phyloP scores from a whole-genome alignment of 345 rosid species.

The Melaleuca quinquenervia region DNA sequence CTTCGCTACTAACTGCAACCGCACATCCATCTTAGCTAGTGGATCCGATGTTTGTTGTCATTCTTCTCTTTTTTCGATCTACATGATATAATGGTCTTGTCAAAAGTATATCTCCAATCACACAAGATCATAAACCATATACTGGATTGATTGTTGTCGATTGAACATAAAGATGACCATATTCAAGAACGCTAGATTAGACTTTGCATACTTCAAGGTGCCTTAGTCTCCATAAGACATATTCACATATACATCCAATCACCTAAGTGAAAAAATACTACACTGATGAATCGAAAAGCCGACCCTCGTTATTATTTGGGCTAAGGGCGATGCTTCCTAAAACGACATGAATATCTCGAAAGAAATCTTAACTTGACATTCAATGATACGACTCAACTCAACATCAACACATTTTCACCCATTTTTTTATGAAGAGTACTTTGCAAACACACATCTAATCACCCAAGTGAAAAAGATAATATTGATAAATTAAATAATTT shows the following conservation, averaged over 20 bases:
- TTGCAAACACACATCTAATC: accelerated
- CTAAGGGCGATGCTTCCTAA: not conserved
- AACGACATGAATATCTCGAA: not conserved
- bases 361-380: not conserved
- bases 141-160: not conserved
- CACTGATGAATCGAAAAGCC: not conserved
- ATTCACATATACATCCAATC: accelerated
- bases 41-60: not conserved
- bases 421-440: not conserved
- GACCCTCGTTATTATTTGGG: not conserved
- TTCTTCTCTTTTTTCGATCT: not conserved
- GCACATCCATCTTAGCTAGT: not conserved
- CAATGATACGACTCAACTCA: not conserved
- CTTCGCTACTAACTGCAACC: not conserved
- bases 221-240: not conserved
- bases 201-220: not conserved
- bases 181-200: not conserved
- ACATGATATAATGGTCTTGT: accelerated
- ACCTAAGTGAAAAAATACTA: not conserved
- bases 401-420: not conserved
- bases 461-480: not conserved
- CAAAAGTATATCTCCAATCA: not conserved
- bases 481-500: accelerated
- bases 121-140: too few species aligned
- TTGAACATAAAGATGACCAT: not conserved